Conservation (phyloP, 2,329 filamentous ascomycete species). For the Gaeumannomyces tritici region DNA sequence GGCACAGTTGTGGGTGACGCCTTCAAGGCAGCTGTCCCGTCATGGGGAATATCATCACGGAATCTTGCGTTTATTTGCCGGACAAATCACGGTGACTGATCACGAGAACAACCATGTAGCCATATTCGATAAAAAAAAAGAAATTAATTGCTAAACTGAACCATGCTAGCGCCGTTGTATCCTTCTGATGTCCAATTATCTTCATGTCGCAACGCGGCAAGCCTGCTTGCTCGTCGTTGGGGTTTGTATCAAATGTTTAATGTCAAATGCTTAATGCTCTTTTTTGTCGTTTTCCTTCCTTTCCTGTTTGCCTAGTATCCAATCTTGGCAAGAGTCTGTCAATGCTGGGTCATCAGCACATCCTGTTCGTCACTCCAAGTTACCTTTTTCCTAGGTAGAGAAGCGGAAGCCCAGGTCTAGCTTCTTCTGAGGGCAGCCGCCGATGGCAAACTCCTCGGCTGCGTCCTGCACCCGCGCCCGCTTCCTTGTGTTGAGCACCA, state of each 20-base stretch:
- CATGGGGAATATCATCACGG: background rate
- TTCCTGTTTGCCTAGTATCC: background rate
- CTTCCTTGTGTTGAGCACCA: background rate
- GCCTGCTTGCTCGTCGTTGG: background rate
- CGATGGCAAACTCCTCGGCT: background rate
- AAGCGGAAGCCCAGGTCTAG: background rate
- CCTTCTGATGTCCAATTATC: too few relatives aligned
- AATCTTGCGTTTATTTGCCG: background rate
- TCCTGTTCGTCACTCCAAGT: too few relatives aligned
- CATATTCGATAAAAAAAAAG: background rate
- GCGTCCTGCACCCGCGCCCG: background rate
- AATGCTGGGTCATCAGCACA: background rate
- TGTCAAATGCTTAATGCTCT: background rate
- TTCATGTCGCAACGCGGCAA: background rate
- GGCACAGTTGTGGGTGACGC: background rate
- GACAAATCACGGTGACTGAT: background rate
- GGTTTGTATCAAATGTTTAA: too few relatives aligned
- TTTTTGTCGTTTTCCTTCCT: too few relatives aligned
- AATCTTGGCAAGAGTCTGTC: too few relatives aligned
- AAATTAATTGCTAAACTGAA: background rate
- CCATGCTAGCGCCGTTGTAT: background rate
- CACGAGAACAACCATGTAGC: background rate
- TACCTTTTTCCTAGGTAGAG: background rate
- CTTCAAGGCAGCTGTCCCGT: too few relatives aligned
- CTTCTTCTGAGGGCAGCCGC: background rate